phyloP scores from a whole-genome alignment of 345 rosid genomes.

The Acer yangbiense region DNA sequence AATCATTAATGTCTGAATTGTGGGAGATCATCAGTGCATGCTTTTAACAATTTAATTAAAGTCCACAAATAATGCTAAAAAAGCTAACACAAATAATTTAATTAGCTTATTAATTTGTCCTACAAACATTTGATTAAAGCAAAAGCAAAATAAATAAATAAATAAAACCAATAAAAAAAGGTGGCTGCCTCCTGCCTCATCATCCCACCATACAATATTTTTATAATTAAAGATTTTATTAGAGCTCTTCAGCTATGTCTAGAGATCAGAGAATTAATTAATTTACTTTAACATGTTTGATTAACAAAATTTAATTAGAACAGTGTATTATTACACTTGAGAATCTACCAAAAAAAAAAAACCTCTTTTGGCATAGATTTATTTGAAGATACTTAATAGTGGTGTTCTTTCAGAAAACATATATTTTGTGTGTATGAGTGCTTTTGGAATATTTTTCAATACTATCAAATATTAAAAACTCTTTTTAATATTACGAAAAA shows the following conservation, averaged over 20 bases:
- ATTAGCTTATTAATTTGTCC: conserved; percentile 2
- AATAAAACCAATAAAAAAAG: neutral
- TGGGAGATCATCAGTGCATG: conserved; percentile 25
- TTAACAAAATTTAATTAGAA: too few species aligned
- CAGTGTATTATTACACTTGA: neutral
- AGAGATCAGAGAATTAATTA: neutral
- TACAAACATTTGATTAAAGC: conserved; percentile 21
- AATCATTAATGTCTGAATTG: conserved; percentile 41
- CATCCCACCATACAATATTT: neutral
- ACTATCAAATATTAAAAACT: too few species aligned
- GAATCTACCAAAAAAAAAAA: neutral
- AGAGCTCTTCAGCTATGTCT: neutral
- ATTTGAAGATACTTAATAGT: too few species aligned
- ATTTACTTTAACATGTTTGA: neutral
- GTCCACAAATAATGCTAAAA: conserved; percentile 15
- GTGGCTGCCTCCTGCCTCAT: neutral
- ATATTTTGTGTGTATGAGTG: too few species aligned
- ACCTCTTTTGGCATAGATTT: too few species aligned
- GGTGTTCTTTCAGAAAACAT: too few species aligned
- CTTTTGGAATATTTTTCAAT: too few species aligned
- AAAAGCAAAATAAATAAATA: conserved; percentile 5
- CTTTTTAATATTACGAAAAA: too few species aligned
- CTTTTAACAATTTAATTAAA: conserved; percentile 21
- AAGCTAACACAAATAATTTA: conserved; percentile 3
- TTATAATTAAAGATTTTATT: neutral